Percentiles rank a stretch among this genome's conserved stretches.
These are phyloP conservation scores for Elaeis oleifera DNA, from an alignment of 202 grass and related monocot species.

Conservation along the genomic window DNA sequence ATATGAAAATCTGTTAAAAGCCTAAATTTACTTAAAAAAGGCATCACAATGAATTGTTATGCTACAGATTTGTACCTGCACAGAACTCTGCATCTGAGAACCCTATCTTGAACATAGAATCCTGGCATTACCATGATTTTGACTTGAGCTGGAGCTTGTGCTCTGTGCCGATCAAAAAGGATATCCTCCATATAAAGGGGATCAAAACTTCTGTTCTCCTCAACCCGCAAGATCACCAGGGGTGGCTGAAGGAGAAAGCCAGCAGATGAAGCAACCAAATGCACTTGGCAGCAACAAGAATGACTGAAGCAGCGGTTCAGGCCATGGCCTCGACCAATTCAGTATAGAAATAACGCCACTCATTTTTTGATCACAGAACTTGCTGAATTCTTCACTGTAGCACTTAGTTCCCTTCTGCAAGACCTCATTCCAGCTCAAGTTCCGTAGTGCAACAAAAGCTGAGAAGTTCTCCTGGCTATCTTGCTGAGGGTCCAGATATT, in stretches of 20 bases:
- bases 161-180: constrained; percentile 1
- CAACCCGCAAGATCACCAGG: neutral
- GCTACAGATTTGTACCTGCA: constrained; percentile 13
- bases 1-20: neutral
- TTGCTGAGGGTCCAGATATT: neutral
- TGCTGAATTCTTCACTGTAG: constrained; percentile 6
- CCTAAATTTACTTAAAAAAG: neutral
- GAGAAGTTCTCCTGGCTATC: constrained; percentile 2
- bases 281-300: constrained; percentile 3
- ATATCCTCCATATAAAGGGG: constrained; percentile 15
- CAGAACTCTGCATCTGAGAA: constrained; percentile 14
- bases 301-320: constrained; percentile 1
- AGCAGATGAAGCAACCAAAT: constrained; percentile 11
- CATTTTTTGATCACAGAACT: constrained; percentile 83
- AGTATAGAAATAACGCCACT: constrained; percentile 58
- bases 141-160: neutral
- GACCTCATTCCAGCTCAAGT: constrained; percentile 1
- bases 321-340: constrained; percentile 2
- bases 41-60: neutral
- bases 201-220: neutral
- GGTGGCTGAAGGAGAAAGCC: constrained; percentile 1
- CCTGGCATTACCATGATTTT: constrained; percentile 16
- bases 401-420: neutral
- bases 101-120: constrained; percentile 15
- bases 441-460: constrained; percentile 3